These are phyloP conservation scores for Fagopyrum homotropicum DNA, from an alignment of 148 eudicot genomes.

Conservation along the genomic window DNA sequence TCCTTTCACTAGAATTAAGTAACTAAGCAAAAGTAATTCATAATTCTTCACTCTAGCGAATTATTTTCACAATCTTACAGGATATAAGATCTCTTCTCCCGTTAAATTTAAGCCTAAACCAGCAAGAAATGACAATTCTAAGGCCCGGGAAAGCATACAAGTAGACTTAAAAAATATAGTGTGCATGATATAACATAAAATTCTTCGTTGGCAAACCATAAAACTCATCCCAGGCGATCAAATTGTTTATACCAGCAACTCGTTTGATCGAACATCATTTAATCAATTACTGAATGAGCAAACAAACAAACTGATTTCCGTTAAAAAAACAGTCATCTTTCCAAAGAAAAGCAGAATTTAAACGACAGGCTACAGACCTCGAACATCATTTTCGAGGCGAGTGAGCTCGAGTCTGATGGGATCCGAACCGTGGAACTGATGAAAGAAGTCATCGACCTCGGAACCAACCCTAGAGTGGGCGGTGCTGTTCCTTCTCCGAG, in stretches of 20 bases:
- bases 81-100: neutral
- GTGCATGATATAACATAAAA: neutral
- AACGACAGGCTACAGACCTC: slow-evolving; percentile 38
- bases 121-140: neutral
- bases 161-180: neutral
- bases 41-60: neutral
- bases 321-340: neutral
- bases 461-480: slow-evolving; percentile 30
- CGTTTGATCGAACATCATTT: neutral
- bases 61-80: neutral
- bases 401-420: slow-evolving; percentile 84
- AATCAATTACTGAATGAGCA: neutral
- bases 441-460: slow-evolving; percentile 49
- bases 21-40: no score
- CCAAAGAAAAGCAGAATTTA: neutral
- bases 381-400: slow-evolving; percentile 78
- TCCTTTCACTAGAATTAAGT: neutral
- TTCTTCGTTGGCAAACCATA: neutral
- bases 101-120: neutral
- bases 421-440: slow-evolving; percentile 79
- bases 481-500: slow-evolving; percentile 28
- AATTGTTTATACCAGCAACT: neutral
- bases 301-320: neutral
- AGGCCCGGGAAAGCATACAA: neutral
- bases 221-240: neutral